Conservation (phyloP, 2,329 filamentous ascomycete genomes). For the Leptographium wingfieldii region DNA sequence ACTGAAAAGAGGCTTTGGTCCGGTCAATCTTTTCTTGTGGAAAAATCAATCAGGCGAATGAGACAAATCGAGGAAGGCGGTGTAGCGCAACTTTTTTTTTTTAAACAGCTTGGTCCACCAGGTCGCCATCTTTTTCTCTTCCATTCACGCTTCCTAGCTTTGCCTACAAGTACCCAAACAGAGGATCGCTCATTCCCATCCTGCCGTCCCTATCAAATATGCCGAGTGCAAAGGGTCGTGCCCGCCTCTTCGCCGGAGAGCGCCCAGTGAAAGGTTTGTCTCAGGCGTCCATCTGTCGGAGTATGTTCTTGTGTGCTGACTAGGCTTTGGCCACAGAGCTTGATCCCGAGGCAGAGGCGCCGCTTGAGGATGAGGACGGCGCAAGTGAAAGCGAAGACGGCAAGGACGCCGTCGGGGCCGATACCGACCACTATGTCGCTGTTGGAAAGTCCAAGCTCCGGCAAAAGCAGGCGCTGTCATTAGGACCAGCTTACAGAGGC, state of each 20-base stretch:
- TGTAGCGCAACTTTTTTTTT: slow-evolving; percentile 10
- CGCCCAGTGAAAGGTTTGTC: slow-evolving; percentile 46
- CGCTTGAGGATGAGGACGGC: slow-evolving; percentile 40
- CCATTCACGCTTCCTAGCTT: not conserved
- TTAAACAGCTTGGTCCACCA: not conserved
- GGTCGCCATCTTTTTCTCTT: not conserved
- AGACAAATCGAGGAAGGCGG: slow-evolving; percentile 3
- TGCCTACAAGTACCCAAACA: not conserved
- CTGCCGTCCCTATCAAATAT: slow-evolving; percentile 22
- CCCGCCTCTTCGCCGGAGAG: slow-evolving; percentile 50
- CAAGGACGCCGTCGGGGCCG: slow-evolving; percentile 37
- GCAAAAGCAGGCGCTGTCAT: slow-evolving; percentile 51
- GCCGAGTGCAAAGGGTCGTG: slow-evolving; percentile 38
- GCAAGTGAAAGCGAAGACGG: slow-evolving; percentile 38
- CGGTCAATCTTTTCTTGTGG: not conserved
- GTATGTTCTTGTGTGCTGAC: not conserved
- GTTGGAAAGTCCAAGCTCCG: slow-evolving; percentile 80
- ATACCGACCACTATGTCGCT: slow-evolving; percentile 74
- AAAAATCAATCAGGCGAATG: too few relatives aligned
- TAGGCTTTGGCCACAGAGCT: slow-evolving; percentile 42
- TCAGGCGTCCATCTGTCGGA: too few relatives aligned
- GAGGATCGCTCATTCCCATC: not conserved
- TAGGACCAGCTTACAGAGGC: slow-evolving; percentile 74
- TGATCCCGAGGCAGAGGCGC: slow-evolving; percentile 61
- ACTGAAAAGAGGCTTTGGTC: too few relatives aligned